These are phyloP conservation scores for Arthrobotrys entomopaga DNA, from an alignment of 2,329 filamentous ascomycete genomes.

Conservation along the genomic window DNA sequence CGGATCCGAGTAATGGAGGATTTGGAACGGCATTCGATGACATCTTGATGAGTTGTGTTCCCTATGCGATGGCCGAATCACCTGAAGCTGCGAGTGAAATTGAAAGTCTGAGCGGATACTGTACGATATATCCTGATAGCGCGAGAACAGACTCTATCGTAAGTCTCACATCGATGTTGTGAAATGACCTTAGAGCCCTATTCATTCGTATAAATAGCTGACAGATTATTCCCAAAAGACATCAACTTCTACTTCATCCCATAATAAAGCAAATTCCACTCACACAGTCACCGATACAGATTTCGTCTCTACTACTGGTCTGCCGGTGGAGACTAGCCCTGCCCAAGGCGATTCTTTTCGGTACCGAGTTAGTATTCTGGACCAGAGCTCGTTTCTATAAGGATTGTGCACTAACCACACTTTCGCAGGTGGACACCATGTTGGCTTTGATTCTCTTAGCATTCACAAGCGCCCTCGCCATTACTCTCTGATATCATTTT, in stretches of 20 bases:
- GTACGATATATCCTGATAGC: slow-evolving; percentile 35
- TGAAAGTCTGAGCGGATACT: slow-evolving; percentile 41
- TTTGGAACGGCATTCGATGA: slow-evolving; percentile 39
- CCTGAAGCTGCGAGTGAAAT: slow-evolving; percentile 40
- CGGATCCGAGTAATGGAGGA: slow-evolving; percentile 23
- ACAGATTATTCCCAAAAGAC: slow-evolving; percentile 26
- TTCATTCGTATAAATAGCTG: background rate
- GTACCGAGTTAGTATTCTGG: slow-evolving; percentile 9
- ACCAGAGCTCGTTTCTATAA: background rate
- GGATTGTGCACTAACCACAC: no score
- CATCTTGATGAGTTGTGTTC: slow-evolving; percentile 32
- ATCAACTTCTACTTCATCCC: slow-evolving; percentile 1
- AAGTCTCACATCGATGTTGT: background rate
- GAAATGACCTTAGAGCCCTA: background rate
- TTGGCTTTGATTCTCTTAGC: no score
- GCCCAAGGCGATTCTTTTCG: slow-evolving; percentile 8
- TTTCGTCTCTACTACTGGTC: slow-evolving; percentile 36
- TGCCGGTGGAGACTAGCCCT: slow-evolving; percentile 24
- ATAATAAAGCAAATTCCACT: slow-evolving; percentile 14
- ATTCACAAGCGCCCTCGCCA: no score
- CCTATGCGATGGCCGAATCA: slow-evolving; percentile 40
- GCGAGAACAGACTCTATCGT: slow-evolving; percentile 36
- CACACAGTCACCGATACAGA: slow-evolving; percentile 31
- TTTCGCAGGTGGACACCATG: no score
- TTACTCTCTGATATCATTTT: no score